These are phyloP conservation scores for Ophiostoma quercus DNA, from an alignment of 2,329 filamentous ascomycete species.

Conservation along the genomic window DNA sequence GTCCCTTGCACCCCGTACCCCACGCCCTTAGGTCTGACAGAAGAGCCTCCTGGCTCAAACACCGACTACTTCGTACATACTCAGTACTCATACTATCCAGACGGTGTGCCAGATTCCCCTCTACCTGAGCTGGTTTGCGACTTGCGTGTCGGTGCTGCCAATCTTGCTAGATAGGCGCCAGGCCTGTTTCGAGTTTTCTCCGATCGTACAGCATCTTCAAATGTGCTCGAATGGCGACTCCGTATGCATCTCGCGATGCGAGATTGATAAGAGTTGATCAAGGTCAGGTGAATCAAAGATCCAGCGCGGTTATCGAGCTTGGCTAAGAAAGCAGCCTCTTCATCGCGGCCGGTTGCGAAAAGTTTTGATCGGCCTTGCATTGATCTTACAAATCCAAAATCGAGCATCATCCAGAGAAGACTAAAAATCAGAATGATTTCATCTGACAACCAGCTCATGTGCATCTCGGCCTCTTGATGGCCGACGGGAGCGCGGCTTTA, in stretches of 20 bases:
- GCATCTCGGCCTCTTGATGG: background rate
- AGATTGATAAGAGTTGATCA: background rate
- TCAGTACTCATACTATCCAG: background rate
- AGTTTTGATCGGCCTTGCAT: background rate
- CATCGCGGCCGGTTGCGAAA: background rate
- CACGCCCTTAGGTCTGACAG: background rate
- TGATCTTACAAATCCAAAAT: background rate
- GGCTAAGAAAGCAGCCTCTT: background rate
- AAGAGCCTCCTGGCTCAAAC: slow-evolving; percentile 11
- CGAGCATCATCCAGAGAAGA: background rate
- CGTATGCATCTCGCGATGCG: background rate
- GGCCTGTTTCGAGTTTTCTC: background rate
- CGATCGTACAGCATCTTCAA: background rate
- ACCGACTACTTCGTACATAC: background rate
- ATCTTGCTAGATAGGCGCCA: background rate
- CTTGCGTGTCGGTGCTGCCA: background rate
- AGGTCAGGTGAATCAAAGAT: background rate
- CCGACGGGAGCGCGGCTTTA: background rate
- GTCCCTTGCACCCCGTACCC: background rate
- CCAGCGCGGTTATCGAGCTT: background rate
- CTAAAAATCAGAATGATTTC: background rate
- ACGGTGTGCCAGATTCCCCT: background rate
- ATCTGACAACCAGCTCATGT: background rate
- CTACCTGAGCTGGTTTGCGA: background rate
- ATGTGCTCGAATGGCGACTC: background rate